Base-by-base conservation (phyloP, 2,329 filamentous ascomycete species). In the Colletotrichum eleusines region DNA sequence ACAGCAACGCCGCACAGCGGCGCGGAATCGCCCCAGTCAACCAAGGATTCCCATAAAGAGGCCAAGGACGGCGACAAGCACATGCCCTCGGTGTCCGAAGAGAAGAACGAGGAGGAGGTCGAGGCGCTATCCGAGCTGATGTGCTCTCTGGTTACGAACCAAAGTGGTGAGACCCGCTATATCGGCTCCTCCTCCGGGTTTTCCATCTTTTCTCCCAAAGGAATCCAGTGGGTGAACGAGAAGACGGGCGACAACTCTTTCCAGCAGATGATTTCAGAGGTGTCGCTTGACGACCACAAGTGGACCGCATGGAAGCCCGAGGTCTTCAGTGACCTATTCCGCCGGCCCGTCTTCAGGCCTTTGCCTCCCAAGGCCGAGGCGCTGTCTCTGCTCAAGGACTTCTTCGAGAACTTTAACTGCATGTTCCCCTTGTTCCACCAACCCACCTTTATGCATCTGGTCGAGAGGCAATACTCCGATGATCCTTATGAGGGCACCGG, bases 251-350 rank as follows among this genome's bases (percentile, higher is more conserved):
- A 99, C 78, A 90, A 87, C 28, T 97, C 94, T 0, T 99, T 99
- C 81, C 93, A 97, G 79, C 89, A 93, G 67, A 98, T 98, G 93
- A 97, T 99, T 66, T 92, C 92, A 2, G 91, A 94, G 63, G 92
- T 95, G n/a, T 94, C 93, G 33, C 90, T 97, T 51, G 94, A 97
- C 75, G 94, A 97, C 76, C 94, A 96, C 81, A 97, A 97, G 79
- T 98, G 94, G 93, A 94, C 94, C 76, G 94, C 96, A 76, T 98
- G 96, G 96, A 97, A 97, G 78, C 95, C 95, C n/a, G 95, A 98
- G 78, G 92, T 98, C 31, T 98, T 98, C 80, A 90, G 92, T 60
- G 95, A 98, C 79, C 89, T 99, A 26, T 98, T 98, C 82, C 90
- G 91, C 63, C 90, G 95, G 46, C 91, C 91, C 20, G 88, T 97